Evolutionary conservation across 352 stramenopile genomes (phyloP).

Genomic region (Phytopythium montanum): DNA sequence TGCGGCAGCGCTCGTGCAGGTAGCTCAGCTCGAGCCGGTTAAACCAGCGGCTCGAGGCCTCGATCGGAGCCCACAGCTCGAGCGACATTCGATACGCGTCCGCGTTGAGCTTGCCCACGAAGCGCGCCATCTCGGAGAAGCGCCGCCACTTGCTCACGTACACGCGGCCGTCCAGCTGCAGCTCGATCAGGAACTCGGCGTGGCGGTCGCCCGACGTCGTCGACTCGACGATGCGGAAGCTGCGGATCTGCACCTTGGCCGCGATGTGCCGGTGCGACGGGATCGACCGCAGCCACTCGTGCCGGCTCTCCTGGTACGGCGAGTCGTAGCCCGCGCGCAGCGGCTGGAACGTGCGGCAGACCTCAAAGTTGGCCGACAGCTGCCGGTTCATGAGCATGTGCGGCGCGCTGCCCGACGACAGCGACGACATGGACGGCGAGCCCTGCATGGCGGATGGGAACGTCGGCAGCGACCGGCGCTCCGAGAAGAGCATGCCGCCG

Average conservation of each 20-base stretch:
- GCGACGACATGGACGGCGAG: slow-evolving; percentile 21
- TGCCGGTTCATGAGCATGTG: slow-evolving; percentile 47
- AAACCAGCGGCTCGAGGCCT: slow-evolving; percentile 69
- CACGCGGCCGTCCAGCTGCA: slow-evolving; percentile 57
- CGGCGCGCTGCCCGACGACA: background rate
- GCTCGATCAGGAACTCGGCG: slow-evolving; percentile 79
- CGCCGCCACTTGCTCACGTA: slow-evolving; percentile 75
- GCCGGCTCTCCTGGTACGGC: slow-evolving; percentile 54
- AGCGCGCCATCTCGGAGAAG: slow-evolving; percentile 69
- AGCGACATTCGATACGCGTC: slow-evolving; percentile 56
- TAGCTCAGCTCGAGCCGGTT: slow-evolving; percentile 81
- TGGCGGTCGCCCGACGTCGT: slow-evolving; percentile 45
- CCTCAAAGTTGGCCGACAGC: slow-evolving; percentile 61
- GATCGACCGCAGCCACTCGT: slow-evolving; percentile 59
- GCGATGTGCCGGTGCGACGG: slow-evolving; percentile 73
- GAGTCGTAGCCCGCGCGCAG: slow-evolving; percentile 52
- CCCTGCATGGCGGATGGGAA: slow-evolving; percentile 15
- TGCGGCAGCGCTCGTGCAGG: slow-evolving; percentile 70
- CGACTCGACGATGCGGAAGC: slow-evolving; percentile 75
- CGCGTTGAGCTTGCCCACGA: slow-evolving; percentile 47
- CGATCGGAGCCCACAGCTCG: slow-evolving; percentile 52
- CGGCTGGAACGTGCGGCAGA: slow-evolving; percentile 67
- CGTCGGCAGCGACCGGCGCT: slow-evolving; percentile 28
- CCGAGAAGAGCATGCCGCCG: slow-evolving; percentile 28
- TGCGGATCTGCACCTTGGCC: slow-evolving; percentile 77